Conservation (phyloP, 768 basidiomycete species). For the Heimioporus sp. region DNA sequence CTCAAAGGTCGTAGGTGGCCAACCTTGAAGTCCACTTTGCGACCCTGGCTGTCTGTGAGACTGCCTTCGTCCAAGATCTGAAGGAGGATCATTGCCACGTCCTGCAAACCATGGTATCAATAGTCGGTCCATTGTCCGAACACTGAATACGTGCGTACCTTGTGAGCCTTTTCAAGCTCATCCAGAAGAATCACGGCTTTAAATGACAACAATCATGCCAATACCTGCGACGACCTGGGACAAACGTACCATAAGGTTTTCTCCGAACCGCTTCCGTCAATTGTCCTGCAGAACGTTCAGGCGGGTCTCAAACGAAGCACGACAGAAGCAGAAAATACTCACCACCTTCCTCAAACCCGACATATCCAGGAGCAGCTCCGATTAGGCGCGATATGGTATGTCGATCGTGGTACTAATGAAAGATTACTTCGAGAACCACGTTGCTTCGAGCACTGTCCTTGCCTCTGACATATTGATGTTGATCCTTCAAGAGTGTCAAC, state of each 20-base stretch:
- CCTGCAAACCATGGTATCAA: slow-evolving; percentile 36
- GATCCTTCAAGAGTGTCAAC: slow-evolving; percentile 46
- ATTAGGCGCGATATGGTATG: slow-evolving; percentile 90
- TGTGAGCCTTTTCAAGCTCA: slow-evolving; percentile 80
- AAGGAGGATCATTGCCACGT: slow-evolving; percentile 86
- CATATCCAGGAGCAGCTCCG: slow-evolving; percentile 90
- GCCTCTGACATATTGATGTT: slow-evolving; percentile 94
- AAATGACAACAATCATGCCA: neutral
- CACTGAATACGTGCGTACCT: slow-evolving; percentile 37
- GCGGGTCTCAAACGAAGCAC: neutral
- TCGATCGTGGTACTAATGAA: slow-evolving; percentile 78
- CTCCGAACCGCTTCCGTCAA: slow-evolving; percentile 64
- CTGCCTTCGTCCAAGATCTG: slow-evolving; percentile 91
- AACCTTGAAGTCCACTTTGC: slow-evolving; percentile 89
- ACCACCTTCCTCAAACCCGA: slow-evolving; percentile 75
- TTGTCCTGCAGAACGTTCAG: slow-evolving; percentile 39
- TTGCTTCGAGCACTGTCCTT: neutral
- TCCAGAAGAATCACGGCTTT: slow-evolving; percentile 64
- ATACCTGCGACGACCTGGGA: neutral
- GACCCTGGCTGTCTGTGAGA: slow-evolving; percentile 88
- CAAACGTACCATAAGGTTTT: slow-evolving; percentile 48
- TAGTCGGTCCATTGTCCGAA: neutral
- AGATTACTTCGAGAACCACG: neutral
- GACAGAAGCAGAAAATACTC: slow-evolving; percentile 11
- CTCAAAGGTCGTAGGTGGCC: neutral